phyloP scores from a whole-genome alignment of 225 moss, liverwort and hornwort genomes.

The Lunularia cruciata region DNA sequence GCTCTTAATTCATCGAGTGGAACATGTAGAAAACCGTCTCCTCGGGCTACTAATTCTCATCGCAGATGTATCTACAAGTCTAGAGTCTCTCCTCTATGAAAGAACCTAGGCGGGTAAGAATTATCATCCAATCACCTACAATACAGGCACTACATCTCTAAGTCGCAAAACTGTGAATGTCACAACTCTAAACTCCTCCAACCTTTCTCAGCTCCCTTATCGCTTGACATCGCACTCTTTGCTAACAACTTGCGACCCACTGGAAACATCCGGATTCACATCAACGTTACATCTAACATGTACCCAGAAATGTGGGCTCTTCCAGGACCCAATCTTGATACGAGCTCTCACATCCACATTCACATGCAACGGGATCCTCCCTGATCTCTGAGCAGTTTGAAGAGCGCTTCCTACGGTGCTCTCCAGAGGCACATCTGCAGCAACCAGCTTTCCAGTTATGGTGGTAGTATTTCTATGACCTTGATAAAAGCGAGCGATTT shows the following conservation, averaged over 20 bases:
- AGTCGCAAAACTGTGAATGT: background rate
- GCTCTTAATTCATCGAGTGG: too few species aligned
- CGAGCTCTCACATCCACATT: conserved; percentile 52
- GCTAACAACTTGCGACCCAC: conserved; percentile 44
- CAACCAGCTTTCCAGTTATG: conserved; percentile 41
- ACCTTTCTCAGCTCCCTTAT: background rate
- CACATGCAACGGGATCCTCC: conserved; percentile 43
- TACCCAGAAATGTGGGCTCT: conserved; percentile 51
- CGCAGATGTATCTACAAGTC: background rate
- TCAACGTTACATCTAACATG: conserved; percentile 51
- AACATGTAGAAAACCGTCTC: too few species aligned
- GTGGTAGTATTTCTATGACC: conserved; percentile 45
- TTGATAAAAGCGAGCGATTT: conserved; percentile 58
- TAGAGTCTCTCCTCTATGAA: background rate
- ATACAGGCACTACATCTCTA: background rate
- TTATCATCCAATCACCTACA: background rate
- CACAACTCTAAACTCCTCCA: background rate
- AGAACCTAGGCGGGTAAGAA: background rate
- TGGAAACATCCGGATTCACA: conserved; percentile 30
- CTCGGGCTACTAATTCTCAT: too few species aligned
- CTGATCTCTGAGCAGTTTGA: conserved; percentile 36
- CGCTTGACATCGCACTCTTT: conserved; percentile 53
- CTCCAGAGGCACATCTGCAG: conserved; percentile 44
- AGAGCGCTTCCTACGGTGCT: conserved; percentile 42
- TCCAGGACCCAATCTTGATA: conserved; percentile 58